Conservation (phyloP, 768 basidiomycete genomes). For the Boletus subcaerulescens region DNA sequence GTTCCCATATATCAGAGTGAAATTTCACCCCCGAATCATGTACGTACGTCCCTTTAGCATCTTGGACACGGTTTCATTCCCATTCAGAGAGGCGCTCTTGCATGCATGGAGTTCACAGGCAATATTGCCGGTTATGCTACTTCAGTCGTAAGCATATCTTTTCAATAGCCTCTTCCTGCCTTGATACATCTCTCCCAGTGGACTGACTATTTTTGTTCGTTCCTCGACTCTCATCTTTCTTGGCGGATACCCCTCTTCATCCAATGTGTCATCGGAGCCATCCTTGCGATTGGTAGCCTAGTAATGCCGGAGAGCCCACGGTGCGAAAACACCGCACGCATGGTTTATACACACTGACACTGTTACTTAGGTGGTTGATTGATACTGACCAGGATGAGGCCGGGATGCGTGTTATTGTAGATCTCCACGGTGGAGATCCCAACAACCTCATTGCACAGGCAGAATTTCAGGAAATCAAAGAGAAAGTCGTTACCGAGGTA, state of each 20-base stretch:
- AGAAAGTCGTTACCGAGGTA: conserved; percentile 69
- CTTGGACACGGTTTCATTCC: conserved; percentile 1
- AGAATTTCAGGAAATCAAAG: conserved; percentile 92
- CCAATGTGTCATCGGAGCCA: conserved; percentile 81
- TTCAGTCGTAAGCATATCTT: conserved; percentile 65
- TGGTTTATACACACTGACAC: conserved; percentile 1
- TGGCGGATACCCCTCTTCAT: conserved; percentile 90
- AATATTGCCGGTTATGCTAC: conserved; percentile 89
- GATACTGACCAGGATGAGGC: conserved; percentile 81
- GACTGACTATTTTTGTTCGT: conserved; percentile 94
- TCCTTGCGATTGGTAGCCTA: conserved; percentile 77
- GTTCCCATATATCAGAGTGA: conserved; percentile 95
- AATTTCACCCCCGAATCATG: conserved; percentile 90
- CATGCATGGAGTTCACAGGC: conserved; percentile 94
- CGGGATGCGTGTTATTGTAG: conserved; percentile 83
- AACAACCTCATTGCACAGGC: conserved; percentile 64
- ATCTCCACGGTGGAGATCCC: conserved; percentile 81
- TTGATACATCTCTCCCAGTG: conserved; percentile 48
- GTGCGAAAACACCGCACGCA: conserved; percentile 33
- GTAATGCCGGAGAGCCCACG: conserved; percentile 89
- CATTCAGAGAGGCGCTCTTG: conserved; percentile 77
- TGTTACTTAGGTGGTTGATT: conserved; percentile 71
- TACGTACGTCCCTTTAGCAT: conserved; percentile 31
- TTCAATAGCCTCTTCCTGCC: neutral
- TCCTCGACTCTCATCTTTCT: conserved; percentile 77